phyloP scores from a whole-genome alignment of 2,329 filamentous ascomycete species.

The Seiridium cupressi region DNA sequence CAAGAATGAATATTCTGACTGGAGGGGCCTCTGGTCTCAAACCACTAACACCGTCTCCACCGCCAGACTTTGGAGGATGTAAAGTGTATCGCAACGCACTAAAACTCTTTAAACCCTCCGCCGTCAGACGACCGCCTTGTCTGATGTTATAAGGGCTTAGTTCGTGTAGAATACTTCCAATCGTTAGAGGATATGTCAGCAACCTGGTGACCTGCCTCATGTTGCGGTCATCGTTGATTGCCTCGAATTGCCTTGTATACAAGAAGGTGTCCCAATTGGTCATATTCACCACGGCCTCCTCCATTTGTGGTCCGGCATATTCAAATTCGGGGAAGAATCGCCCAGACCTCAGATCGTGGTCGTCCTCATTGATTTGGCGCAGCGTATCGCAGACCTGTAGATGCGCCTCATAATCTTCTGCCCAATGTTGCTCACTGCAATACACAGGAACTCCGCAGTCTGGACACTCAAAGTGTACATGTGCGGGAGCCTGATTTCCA shows the following conservation, averaged over 20 bases:
- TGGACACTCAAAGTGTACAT: slow-evolving; percentile 91
- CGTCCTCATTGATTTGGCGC: slow-evolving; percentile 93
- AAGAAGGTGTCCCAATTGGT: slow-evolving; percentile 98
- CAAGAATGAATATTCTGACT: slow-evolving; percentile 88
- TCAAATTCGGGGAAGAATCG: slow-evolving; percentile 92
- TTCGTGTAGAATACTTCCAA: slow-evolving; percentile 90
- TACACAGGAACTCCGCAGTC: slow-evolving; percentile 94
- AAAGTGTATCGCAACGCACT: slow-evolving; percentile 91
- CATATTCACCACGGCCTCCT: slow-evolving; percentile 93
- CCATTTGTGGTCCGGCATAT: slow-evolving; percentile 84
- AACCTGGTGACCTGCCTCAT: slow-evolving; percentile 92
- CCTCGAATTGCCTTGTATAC: slow-evolving; percentile 87
- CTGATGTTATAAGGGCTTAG: slow-evolving; percentile 87
- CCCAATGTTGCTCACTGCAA: slow-evolving; percentile 93
- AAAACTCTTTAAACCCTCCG: slow-evolving; percentile 89
- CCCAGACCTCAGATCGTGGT: slow-evolving; percentile 89
- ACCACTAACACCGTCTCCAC: slow-evolving; percentile 71
- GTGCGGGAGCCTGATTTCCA: slow-evolving; percentile 65
- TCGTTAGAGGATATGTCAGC: slow-evolving; percentile 88
- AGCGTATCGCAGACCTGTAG: slow-evolving; percentile 89
- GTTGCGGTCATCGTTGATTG: slow-evolving; percentile 84
- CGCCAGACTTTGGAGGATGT: slow-evolving; percentile 80
- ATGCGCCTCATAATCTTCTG: slow-evolving; percentile 91
- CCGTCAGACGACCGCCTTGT: slow-evolving; percentile 71
- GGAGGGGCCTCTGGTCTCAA: slow-evolving; percentile 82